These are phyloP conservation scores for Calonectria hongkongensis DNA, from an alignment of 2,329 filamentous ascomycete genomes.

Conservation along the genomic window DNA sequence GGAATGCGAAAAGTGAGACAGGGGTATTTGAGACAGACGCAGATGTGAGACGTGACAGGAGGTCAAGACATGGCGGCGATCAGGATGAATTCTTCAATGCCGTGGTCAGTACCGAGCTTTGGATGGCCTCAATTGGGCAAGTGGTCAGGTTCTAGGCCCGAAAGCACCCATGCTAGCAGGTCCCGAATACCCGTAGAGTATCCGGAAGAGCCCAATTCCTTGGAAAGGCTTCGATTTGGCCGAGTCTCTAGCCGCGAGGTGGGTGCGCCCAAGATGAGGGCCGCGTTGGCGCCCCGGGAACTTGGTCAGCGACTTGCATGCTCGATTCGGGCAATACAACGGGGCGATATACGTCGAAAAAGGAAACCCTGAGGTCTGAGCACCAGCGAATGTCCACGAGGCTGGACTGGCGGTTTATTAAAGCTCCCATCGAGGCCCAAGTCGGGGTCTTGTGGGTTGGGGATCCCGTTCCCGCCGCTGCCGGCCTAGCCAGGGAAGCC, in stretches of 20 bases:
- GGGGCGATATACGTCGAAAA: not conserved
- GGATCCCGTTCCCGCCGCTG: conserved; percentile 26
- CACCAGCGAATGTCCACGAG: not conserved
- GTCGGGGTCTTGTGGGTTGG: conserved; percentile 1
- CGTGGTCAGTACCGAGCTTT: not conserved
- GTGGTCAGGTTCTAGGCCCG: conserved; percentile 10
- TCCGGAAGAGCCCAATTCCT: not conserved
- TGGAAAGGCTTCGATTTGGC: conserved; percentile 2
- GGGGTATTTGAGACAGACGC: not conserved
- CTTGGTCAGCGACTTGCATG: not conserved
- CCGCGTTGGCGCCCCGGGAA: not conserved
- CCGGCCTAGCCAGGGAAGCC: conserved; percentile 24
- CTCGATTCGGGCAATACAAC: not conserved
- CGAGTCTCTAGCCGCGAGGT: not conserved
- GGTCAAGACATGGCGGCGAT: not conserved
- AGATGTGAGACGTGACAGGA: not conserved
- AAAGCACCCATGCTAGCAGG: conserved; percentile 1
- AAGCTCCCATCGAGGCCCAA: not conserved
- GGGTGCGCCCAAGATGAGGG: not conserved
- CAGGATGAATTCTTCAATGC: conserved; percentile 19
- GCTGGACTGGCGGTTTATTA: conserved; percentile 1
- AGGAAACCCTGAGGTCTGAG: not conserved
- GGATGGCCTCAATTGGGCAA: conserved; percentile 4
- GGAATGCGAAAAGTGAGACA: not conserved
- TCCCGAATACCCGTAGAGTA: conserved; percentile 3